Evolutionary conservation across 2,329 filamentous ascomycete species (phyloP).

Genomic region (Graphiopsis chlorocephala): DNA sequence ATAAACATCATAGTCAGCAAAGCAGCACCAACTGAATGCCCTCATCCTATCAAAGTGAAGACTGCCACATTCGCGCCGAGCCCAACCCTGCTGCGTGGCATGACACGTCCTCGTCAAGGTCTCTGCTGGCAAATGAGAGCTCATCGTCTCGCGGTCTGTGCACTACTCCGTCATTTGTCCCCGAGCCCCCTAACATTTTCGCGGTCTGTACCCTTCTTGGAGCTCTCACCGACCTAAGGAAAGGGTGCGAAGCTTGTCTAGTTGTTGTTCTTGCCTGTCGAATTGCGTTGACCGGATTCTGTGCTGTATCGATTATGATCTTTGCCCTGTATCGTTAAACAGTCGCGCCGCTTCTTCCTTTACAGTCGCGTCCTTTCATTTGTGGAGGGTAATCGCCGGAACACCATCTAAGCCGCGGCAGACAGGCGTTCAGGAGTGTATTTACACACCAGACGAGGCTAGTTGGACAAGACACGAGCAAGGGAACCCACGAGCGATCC

Average conservation of each 20-base stretch:
- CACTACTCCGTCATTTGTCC: conserved; percentile 14
- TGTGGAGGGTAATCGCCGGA: conserved; percentile 8
- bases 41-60: background rate
- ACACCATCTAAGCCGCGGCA: background rate
- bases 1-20: background rate
- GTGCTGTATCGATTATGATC: conserved; percentile 11
- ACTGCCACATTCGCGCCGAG: background rate
- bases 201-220: conserved; percentile 13
- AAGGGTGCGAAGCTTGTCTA: conserved; percentile 12
- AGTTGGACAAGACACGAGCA: background rate
- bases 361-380: conserved; percentile 14
- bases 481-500: conserved; percentile 4
- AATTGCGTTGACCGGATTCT: conserved; percentile 7
- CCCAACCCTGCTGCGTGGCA: background rate
- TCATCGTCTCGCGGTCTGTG: conserved; percentile 11
- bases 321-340: conserved; percentile 8
- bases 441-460: background rate
- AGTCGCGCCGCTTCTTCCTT: conserved; percentile 1
- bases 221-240: conserved; percentile 12
- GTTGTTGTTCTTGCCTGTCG: background rate
- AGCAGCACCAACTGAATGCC: background rate
- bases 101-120: conserved; percentile 7
- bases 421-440: background rate
- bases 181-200: conserved; percentile 16
- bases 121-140: conserved; percentile 13